These are phyloP conservation scores for Pleurotus sapidus DNA, from an alignment of 768 basidiomycete species.

Conservation along the genomic window DNA sequence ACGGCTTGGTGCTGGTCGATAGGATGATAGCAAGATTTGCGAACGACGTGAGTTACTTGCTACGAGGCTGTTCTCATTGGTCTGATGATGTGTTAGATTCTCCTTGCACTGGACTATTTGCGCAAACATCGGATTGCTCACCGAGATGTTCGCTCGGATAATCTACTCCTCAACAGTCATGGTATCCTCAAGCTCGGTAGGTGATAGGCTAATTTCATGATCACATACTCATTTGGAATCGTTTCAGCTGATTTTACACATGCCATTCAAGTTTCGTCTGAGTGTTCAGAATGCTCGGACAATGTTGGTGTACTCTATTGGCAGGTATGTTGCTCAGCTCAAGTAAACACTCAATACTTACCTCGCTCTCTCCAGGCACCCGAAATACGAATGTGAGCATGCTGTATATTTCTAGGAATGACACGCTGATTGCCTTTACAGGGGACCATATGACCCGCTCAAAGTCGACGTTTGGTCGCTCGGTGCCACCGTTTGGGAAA, in stretches of 20 bases:
- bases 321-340: constrained; percentile 50
- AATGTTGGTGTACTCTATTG: constrained; percentile 74
- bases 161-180: constrained; percentile 64
- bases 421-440: constrained; percentile 21
- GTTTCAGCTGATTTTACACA: constrained; percentile 75
- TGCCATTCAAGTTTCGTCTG: constrained; percentile 58
- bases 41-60: constrained; percentile 59
- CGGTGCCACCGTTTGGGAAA: constrained; percentile 83
- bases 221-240: no score
- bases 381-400: constrained; percentile 66
- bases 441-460: constrained; percentile 68
- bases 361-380: constrained; percentile 46
- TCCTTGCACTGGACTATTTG: constrained; percentile 65
- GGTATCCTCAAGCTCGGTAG: constrained; percentile 76
- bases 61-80: constrained; percentile 3
- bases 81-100: constrained; percentile 38
- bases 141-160: constrained; percentile 83
- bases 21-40: constrained; percentile 71
- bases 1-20: constrained; percentile 66
- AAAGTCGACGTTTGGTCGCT: constrained; percentile 81
- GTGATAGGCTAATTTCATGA: constrained; percentile 18
- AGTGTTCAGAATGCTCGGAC: constrained; percentile 51
- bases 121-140: constrained; percentile 69
- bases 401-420: no score
- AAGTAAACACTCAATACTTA: constrained; percentile 12